These are phyloP conservation scores for Dactylonectria estremocensis DNA, from an alignment of 2,329 filamentous ascomycete species.

Conservation along the genomic window DNA sequence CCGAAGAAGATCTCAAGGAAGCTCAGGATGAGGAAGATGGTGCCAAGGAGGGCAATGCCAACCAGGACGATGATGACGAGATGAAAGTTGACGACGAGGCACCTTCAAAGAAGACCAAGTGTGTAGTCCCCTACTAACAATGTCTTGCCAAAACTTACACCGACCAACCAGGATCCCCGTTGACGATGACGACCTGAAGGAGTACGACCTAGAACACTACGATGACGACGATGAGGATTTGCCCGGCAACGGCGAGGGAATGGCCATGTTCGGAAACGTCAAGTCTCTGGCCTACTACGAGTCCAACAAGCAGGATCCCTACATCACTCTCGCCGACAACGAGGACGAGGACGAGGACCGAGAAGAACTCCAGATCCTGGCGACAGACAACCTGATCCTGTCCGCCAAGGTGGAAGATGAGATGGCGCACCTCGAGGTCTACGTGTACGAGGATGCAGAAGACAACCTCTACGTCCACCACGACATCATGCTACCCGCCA, in stretches of 20 bases:
- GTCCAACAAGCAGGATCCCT: conserved; percentile 94
- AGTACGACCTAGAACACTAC: conserved; percentile 97
- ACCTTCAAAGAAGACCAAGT: conserved; percentile 56
- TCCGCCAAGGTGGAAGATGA: conserved; percentile 97
- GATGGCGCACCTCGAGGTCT: conserved; percentile 95
- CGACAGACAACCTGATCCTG: conserved; percentile 92
- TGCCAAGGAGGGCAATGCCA: conserved; percentile 45
- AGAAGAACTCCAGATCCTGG: conserved; percentile 93
- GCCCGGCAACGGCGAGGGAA: conserved; percentile 73
- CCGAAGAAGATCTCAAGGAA: conserved; percentile 86
- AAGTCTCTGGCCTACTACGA: conserved; percentile 95
- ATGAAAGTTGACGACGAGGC: conserved; percentile 54
- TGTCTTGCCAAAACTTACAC: conserved; percentile 31
- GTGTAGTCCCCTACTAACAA: conserved; percentile 17
- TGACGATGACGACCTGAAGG: conserved; percentile 90
- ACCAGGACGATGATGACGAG: conserved; percentile 52
- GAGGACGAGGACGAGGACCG: conserved; percentile 87
- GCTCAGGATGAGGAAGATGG: conserved; percentile 67
- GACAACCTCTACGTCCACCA: conserved; percentile 99
- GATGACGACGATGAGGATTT: conserved; percentile 81
- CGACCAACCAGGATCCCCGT: conserved; percentile 57
- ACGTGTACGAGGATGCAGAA: conserved; percentile 94
- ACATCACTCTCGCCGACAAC: conserved; percentile 87
- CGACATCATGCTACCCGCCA: conserved; percentile 98
- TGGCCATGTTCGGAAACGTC: conserved; percentile 96